Evolutionary conservation across 2,329 filamentous ascomycete species (phyloP), one percentile per base, ranked within the genome.

Genomic region (Microascus cirrosus): DNA sequence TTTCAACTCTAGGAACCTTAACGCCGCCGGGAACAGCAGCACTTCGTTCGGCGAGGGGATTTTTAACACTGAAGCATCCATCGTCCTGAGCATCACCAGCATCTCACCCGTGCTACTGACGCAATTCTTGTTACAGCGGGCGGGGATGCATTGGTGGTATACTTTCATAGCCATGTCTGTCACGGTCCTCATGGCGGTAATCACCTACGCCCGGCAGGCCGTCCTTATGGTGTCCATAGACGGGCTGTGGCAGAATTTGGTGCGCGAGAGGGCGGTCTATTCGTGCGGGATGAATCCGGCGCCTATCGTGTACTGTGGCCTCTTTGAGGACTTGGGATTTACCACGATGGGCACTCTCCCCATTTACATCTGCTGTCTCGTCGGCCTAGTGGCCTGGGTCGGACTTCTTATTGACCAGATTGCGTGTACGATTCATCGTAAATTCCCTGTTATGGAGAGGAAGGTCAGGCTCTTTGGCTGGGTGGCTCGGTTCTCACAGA

Each of bases 211-310:
- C 18, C 15, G 53, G 28, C 53, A 36, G 53, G 53, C 28, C 32
- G 15, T 35, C 34, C 15, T 54, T 1, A 54, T 54, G 53, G 53
- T 54, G 53, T 54, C 53, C 10, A 18, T 32, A 12, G 53, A 54
- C 10, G 53, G 53, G 15, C 28, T 54, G 32, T 54, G 53, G 53
- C 15, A 54, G 28, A 39, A 25, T 39, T 20, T 54, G 10, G 32
- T 36, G 1, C 18, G 34, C 15, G 53, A 54, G 53, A 35, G 28
- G 32, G 53, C 53, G 8, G 53, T 54, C 15, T 4, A 32, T 39
- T 22, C 53, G 53, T 54, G 53, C 53, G 53, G 53, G 53, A 54
- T 53, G 34, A 54, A 54, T 8, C 53, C 53, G 22, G 32, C 53
- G 7, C 53, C 53, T 20, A 39, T 54, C 18, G 53, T 54, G 6